phyloP scores from a whole-genome alignment of 768 basidiomycete genomes.

The Suillus occidentalis region DNA sequence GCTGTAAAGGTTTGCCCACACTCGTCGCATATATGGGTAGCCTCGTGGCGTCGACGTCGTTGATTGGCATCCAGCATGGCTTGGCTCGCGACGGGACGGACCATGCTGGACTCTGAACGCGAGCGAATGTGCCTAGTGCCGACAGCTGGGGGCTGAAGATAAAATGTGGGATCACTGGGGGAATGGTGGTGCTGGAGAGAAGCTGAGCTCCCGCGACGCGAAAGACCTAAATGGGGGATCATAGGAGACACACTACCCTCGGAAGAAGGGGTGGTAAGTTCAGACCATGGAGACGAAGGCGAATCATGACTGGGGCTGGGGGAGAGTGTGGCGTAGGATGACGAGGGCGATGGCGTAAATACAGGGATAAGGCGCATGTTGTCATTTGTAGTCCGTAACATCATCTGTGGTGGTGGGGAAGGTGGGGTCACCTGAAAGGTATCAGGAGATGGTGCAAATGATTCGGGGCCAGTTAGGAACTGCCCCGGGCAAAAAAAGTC shows the following conservation, averaged over 20 bases:
- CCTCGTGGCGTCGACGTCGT: slow-evolving; percentile 30
- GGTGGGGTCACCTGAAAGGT: slow-evolving; percentile 7
- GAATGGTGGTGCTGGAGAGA: not conserved
- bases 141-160: not conserved
- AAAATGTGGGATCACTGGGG: slow-evolving; percentile 10
- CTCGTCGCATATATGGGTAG: slow-evolving; percentile 17
- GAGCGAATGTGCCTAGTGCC: slow-evolving; percentile 15
- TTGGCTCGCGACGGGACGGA: slow-evolving; percentile 28
- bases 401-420: not conserved
- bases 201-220: not conserved
- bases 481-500: not conserved
- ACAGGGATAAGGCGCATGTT: not conserved
- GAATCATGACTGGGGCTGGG: slow-evolving; percentile 18
- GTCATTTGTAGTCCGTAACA: not conserved
- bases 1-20: slow-evolving; percentile 31
- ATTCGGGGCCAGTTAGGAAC: slow-evolving; percentile 12
- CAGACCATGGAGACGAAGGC: slow-evolving; percentile 18
- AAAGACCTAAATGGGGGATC: slow-evolving; percentile 3
- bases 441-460: not conserved
- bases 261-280: slow-evolving; percentile 20
- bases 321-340: slow-evolving; percentile 27
- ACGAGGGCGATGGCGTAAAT: slow-evolving; percentile 23
- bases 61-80: slow-evolving; percentile 34
- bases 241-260: not conserved
- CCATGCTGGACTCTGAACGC: slow-evolving; percentile 15